Evolutionary conservation across 305 asterid species (phyloP), one percentile per base, ranked within the genome.

Genomic region (Fraxinus angustifolia): DNA sequence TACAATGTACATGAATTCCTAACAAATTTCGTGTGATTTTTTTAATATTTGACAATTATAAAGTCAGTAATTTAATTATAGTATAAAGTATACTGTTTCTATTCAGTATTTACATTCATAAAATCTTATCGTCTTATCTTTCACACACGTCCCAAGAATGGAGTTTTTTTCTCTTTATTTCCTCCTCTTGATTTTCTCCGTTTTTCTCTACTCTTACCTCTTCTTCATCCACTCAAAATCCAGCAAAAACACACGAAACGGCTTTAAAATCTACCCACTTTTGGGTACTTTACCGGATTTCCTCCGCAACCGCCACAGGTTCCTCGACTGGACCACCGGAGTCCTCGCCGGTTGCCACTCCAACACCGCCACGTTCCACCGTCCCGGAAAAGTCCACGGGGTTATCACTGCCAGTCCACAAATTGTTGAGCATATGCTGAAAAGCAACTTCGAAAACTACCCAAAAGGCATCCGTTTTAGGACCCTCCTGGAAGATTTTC

Each of bases 261-360:
- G 94, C 76, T 89, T 89, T 89, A 86, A 65, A 84, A 30, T 68
- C 77, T 91, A 89, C 84, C 97, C 97, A 10, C 19, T 92, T 23
- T 56, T 92, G 78, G 97, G 97, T 16, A 33, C 90, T n/a, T 87
- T 92, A 76, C 97, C 97, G n/a, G 93, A 84, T 1, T 92, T 92
- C 87, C 72, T 92, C 83, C 86, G 38, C 35, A 87, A 92, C 87
- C 95, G 96, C 87, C 92, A 90, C 90, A 94, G 93, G 40, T 92
- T 91, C 88, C 91, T 89, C 42, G 94, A 92, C 73, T 92, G 97
- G 97, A 65, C 58, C 81, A 87, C 96, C 73, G 87, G 33, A 0
- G 72, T 87, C 81, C 91, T 91, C 73, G 56, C 91, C 68, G 38
- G 40, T 35, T 85, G 91, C 87, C 89, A 85, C 77, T 80, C 89